Evolutionary conservation across 148 eudicot genomes (phyloP).

Genomic region (Camellia sinensis): DNA sequence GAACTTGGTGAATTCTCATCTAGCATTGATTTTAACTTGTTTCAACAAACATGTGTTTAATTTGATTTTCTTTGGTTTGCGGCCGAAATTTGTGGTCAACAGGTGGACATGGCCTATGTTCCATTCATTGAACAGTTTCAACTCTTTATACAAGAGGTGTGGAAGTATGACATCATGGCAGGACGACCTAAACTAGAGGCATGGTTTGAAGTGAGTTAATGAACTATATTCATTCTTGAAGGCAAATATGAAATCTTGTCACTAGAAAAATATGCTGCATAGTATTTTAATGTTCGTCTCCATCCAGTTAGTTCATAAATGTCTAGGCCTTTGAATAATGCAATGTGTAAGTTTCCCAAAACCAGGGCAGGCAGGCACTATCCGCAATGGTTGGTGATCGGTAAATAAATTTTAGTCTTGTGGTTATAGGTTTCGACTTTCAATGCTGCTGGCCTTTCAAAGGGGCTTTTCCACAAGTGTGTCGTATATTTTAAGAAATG

Average conservation of each 20-base stretch:
- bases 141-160: slow-evolving; percentile 50
- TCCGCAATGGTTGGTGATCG: too few relatives aligned
- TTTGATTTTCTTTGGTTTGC: background rate
- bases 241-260: background rate
- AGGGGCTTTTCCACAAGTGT: too few relatives aligned
- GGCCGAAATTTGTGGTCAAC: background rate
- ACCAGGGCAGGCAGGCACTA: too few relatives aligned
- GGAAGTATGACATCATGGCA: slow-evolving; percentile 50
- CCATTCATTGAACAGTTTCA: slow-evolving; percentile 65
- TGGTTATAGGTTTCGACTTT: too few relatives aligned
- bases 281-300: background rate
- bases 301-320: background rate
- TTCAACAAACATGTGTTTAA: background rate
- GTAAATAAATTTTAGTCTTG: too few relatives aligned
- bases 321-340: background rate
- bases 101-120: slow-evolving; percentile 65
- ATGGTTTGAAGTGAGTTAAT: slow-evolving; percentile 61
- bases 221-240: background rate
- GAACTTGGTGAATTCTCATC: background rate
- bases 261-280: background rate
- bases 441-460: too few relatives aligned
- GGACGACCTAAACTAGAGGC: slow-evolving; percentile 55
- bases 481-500: too few relatives aligned
- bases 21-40: background rate
- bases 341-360: background rate